These are phyloP conservation scores for Penicillium paneum DNA, from an alignment of 2,329 filamentous ascomycete genomes.

Conservation along the genomic window DNA sequence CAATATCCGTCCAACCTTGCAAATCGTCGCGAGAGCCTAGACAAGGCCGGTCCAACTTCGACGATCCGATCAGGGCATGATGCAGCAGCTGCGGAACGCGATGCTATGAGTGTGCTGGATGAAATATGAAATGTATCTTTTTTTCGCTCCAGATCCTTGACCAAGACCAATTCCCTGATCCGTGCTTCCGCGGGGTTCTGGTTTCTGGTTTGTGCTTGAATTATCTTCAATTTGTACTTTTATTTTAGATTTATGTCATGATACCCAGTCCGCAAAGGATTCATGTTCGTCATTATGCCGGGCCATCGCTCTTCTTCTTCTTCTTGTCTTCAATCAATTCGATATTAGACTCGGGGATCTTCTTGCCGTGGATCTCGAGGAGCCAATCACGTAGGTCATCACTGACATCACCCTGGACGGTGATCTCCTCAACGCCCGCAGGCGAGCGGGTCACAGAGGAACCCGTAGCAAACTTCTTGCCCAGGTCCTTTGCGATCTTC, in stretches of 20 bases:
- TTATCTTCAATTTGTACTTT: conserved; percentile 15
- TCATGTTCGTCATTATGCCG: conserved; percentile 17
- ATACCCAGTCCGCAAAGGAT: conserved; percentile 24
- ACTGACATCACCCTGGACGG: conserved; percentile 94
- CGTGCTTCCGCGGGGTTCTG: not conserved
- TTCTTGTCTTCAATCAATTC: conserved; percentile 95
- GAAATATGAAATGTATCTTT: conserved; percentile 24
- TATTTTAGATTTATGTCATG: conserved; percentile 20
- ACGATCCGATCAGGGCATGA: not conserved
- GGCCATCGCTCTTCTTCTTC: conserved; percentile 62
- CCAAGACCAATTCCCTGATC: not conserved
- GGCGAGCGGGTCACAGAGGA: conserved; percentile 86
- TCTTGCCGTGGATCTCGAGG: conserved; percentile 74
- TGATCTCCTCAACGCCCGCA: conserved; percentile 88
- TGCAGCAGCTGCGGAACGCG: conserved; percentile 15
- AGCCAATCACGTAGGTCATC: conserved; percentile 92
- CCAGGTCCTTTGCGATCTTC: conserved; percentile 92
- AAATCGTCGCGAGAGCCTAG: conserved; percentile 17
- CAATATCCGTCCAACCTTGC: conserved; percentile 23
- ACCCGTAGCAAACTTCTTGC: conserved; percentile 97
- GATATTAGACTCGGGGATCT: conserved; percentile 92
- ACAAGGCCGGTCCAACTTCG: conserved; percentile 5
- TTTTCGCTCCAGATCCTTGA: not conserved
- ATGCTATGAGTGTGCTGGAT: conserved; percentile 30
- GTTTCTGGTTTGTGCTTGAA: conserved; percentile 5